A percentile compares a stretch with the other conserved stretches of the same genome.
Conservation (phyloP, 176 grass and related monocot genomes). For the Eragrostis nindensis region DNA sequence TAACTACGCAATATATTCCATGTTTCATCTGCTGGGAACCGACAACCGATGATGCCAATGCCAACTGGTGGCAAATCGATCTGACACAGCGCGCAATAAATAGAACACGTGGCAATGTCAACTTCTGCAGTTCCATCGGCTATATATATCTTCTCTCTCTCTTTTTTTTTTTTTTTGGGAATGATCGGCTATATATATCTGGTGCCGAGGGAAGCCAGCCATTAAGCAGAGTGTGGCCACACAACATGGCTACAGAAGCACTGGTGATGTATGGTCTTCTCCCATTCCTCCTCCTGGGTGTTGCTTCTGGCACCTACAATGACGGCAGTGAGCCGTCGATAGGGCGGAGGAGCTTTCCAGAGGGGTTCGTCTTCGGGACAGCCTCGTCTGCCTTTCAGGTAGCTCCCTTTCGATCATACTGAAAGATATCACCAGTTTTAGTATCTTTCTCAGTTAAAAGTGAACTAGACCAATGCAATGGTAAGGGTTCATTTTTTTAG, state of each 20-base stretch:
- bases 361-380: slow-evolving; percentile 39
- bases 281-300: slow-evolving; percentile 7
- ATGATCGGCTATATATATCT: no score
- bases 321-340: neutral
- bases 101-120: neutral
- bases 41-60: neutral
- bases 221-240: neutral
- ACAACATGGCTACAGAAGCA: neutral
- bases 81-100: neutral
- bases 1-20: neutral
- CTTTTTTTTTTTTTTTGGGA: no score
- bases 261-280: neutral
- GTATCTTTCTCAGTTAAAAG: no score
- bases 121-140: neutral
- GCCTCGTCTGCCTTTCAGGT: slow-evolving; percentile 38
- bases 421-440: no score
- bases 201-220: neutral
- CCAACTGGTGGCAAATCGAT: neutral
- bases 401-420: no score
- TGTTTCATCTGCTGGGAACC: neutral
- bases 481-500: no score
- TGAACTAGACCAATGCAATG: no score
- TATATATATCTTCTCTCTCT: no score
- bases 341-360: slow-evolving; percentile 27
- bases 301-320: neutral